phyloP scores from a whole-genome alignment of 2,329 filamentous ascomycete genomes.

The Beauveria medogensis region DNA sequence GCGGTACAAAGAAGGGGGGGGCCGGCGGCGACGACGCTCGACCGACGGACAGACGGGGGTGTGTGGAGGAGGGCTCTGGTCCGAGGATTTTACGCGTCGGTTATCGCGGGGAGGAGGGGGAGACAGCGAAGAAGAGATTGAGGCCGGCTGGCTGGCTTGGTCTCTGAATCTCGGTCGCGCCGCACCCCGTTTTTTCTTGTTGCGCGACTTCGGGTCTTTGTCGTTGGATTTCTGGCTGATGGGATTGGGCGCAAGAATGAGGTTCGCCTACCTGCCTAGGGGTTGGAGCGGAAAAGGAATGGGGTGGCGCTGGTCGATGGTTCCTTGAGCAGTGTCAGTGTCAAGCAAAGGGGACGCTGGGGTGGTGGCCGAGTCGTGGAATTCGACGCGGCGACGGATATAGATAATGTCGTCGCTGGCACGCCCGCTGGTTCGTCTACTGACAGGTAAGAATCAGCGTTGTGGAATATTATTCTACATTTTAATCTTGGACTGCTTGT shows the following conservation, averaged over 20 bases:
- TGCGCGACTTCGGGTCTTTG: background rate
- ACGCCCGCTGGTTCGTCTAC: background rate
- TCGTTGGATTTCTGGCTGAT: background rate
- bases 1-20: background rate
- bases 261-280: background rate
- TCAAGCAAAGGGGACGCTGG: background rate
- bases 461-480: background rate
- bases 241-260: background rate
- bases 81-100: background rate
- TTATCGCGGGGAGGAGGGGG: background rate
- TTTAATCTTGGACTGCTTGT: background rate
- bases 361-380: background rate
- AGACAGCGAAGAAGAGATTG: background rate
- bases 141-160: background rate
- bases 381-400: background rate
- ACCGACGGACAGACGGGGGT: background rate
- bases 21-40: background rate
- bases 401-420: background rate
- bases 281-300: background rate
- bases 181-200: background rate
- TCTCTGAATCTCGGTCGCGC: background rate
- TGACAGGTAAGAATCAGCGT: background rate
- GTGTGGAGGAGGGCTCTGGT: no score
- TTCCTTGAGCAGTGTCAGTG: background rate
- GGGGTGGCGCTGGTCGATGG: background rate